Percentiles rank a stretch among this genome's conserved stretches.
Evolutionary conservation across 371 early-diverging fungal genomes (phyloP).

Genomic region (Syncephalastrum monosporum): DNA sequence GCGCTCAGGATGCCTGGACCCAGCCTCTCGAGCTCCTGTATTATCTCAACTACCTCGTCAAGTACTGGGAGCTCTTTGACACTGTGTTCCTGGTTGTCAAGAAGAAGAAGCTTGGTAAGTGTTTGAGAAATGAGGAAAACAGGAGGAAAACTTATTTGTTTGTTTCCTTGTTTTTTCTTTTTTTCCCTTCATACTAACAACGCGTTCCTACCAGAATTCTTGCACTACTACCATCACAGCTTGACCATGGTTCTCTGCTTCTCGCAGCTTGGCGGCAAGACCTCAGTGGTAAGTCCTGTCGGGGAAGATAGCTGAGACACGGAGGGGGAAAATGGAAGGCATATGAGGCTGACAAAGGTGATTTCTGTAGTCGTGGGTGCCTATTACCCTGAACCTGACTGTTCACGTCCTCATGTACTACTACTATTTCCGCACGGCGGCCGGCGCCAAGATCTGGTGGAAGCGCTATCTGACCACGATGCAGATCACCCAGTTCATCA

Average conservation of each 20-base stretch:
- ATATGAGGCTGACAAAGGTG: not conserved
- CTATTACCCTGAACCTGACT: constrained; percentile 75
- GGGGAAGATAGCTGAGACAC: not conserved
- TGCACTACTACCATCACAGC: constrained; percentile 87
- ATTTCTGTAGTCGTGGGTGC: constrained; percentile 56
- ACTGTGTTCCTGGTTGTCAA: constrained; percentile 35
- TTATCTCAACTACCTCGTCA: constrained; percentile 83
- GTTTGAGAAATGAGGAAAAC: not conserved
- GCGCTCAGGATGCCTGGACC: constrained; percentile 62
- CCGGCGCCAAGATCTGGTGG: constrained; percentile 85
- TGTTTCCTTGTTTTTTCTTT: not conserved
- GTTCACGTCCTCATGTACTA: constrained; percentile 91
- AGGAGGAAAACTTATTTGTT: not conserved
- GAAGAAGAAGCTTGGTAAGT: constrained; percentile 34
- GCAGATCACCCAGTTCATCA: constrained; percentile 86
- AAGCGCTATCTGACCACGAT: constrained; percentile 84
- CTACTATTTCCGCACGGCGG: constrained; percentile 84
- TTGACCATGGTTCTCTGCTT: constrained; percentile 67
- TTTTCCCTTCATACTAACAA: not conserved
- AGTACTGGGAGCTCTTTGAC: constrained; percentile 75
- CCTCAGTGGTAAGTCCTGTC: constrained; percentile 62
- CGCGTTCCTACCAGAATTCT: constrained; percentile 50
- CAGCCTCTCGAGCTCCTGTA: constrained; percentile 72
- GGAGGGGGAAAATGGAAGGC: not conserved
- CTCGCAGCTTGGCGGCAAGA: constrained; percentile 69